phyloP scores from a whole-genome alignment of 1,284 basidiomycete species.

The Meira miltonrushii region DNA sequence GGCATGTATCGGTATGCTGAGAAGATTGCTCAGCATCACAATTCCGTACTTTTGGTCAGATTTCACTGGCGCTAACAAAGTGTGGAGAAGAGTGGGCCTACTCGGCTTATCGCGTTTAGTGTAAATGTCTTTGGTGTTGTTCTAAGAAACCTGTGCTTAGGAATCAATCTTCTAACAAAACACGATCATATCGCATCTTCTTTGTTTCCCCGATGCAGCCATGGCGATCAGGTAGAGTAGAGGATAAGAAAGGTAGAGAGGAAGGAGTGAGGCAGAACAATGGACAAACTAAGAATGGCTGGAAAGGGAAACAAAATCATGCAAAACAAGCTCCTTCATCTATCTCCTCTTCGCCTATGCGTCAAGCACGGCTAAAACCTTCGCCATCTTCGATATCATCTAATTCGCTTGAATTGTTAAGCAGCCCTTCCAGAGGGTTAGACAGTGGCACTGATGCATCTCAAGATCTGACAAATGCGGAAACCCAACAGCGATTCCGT shows the following conservation, averaged over 20 bases:
- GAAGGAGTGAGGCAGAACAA: neutral
- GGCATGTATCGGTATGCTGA: neutral
- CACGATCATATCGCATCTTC: too few relatives aligned
- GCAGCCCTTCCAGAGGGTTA: conserved; percentile 4
- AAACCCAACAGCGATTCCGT: neutral
- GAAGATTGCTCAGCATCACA: neutral
- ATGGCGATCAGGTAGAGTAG: neutral
- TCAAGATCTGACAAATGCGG: neutral
- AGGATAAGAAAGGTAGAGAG: neutral
- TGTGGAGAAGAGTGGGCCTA: too few relatives aligned
- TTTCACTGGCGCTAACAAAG: too few relatives aligned
- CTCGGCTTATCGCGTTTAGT: too few relatives aligned
- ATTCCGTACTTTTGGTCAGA: too few relatives aligned
- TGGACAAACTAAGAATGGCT: neutral
- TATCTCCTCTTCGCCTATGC: neutral
- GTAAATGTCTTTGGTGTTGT: too few relatives aligned
- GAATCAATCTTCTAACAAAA: too few relatives aligned
- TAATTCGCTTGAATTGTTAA: neutral
- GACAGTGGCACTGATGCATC: neutral
- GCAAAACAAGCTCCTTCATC: neutral
- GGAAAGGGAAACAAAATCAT: neutral
- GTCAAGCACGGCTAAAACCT: neutral
- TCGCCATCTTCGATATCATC: neutral
- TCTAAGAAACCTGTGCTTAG: too few relatives aligned
- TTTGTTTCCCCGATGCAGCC: conserved; percentile 1